phyloP scores from a whole-genome alignment of 1,139 yeast genomes.

The Zygosaccharomyces sapae region DNA sequence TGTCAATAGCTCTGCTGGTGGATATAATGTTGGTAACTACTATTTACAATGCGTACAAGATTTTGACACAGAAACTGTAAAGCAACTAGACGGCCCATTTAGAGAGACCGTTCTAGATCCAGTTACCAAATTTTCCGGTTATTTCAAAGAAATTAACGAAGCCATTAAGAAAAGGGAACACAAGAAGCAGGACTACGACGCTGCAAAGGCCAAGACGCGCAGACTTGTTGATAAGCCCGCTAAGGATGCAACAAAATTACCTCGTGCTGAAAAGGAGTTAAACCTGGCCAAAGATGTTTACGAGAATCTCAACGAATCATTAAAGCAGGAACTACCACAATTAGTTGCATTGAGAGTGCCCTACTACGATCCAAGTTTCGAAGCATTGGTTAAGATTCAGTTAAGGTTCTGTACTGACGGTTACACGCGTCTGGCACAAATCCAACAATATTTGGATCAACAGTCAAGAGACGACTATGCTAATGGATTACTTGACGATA shows the following conservation, averaged over 20 bases:
- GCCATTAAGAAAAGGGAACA: constrained; percentile 93
- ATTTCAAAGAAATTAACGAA: constrained; percentile 85
- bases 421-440: constrained; percentile 89
- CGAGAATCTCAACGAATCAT: constrained; percentile 78
- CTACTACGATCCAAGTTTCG: constrained; percentile 92
- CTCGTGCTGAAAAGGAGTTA: constrained; percentile 84
- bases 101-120: constrained; percentile 96
- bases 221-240: constrained; percentile 90
- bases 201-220: constrained; percentile 72
- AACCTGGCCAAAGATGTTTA: constrained; percentile 74
- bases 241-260: constrained; percentile 86
- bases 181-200: constrained; percentile 88
- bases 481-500: constrained; percentile 80
- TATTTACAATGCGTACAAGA: constrained; percentile 87
- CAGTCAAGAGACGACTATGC: constrained; percentile 91
- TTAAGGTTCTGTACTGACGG: constrained; percentile 94
- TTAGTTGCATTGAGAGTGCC: constrained; percentile 89
- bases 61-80: constrained; percentile 89
- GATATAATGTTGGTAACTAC: constrained; percentile 65
- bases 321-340: constrained; percentile 85
- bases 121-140: constrained; percentile 72
- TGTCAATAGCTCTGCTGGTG: constrained; percentile 48
- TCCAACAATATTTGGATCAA: constrained; percentile 90
- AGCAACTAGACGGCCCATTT: constrained; percentile 93
- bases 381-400: constrained; percentile 92